Evolutionary conservation across 2,329 filamentous ascomycete species (phyloP).

Genomic region (Neospermospora avenae): DNA sequence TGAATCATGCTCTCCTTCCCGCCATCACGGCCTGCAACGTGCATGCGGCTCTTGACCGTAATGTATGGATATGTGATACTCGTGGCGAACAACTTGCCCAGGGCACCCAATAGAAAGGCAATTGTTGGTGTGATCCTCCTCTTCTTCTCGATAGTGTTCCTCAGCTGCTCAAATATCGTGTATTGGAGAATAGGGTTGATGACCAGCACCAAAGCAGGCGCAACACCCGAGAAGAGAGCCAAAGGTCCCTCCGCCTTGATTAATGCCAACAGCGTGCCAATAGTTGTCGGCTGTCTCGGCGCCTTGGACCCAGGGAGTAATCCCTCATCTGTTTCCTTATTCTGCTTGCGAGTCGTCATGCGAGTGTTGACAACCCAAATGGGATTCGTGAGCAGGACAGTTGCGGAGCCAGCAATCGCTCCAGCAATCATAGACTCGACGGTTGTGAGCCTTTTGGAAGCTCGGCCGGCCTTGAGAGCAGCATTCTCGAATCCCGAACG

Average conservation of each 20-base stretch:
- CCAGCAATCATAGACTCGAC: constrained; percentile 93
- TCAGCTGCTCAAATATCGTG: constrained; percentile 97
- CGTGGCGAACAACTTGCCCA: constrained; percentile 94
- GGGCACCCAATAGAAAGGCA: constrained; percentile 85
- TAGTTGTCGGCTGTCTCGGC: constrained; percentile 64
- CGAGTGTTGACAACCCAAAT: constrained; percentile 99
- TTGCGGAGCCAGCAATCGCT: constrained; percentile 88
- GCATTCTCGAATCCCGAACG: constrained; percentile 80
- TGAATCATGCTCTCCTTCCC: constrained; percentile 77
- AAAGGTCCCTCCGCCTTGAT: constrained; percentile 79
- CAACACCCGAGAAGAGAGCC: constrained; percentile 86
- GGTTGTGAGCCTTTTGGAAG: constrained; percentile 80
- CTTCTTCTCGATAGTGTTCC: constrained; percentile 79
- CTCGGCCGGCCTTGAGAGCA: constrained; percentile 67
- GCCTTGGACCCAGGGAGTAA: constrained; percentile 40
- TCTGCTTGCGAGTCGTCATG: constrained; percentile 83
- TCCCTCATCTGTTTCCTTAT: constrained; percentile 42
- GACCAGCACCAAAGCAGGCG: constrained; percentile 89
- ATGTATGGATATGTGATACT: constrained; percentile 97
- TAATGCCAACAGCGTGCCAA: constrained; percentile 77
- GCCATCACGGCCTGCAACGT: constrained; percentile 76
- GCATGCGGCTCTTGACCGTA: constrained; percentile 96
- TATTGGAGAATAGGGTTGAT: constrained; percentile 99
- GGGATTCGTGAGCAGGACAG: constrained; percentile 93
- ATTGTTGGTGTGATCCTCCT: constrained; percentile 75